Conservation (phyloP, 2,329 filamentous ascomycete species). For the Epichloe aotearoae region DNA sequence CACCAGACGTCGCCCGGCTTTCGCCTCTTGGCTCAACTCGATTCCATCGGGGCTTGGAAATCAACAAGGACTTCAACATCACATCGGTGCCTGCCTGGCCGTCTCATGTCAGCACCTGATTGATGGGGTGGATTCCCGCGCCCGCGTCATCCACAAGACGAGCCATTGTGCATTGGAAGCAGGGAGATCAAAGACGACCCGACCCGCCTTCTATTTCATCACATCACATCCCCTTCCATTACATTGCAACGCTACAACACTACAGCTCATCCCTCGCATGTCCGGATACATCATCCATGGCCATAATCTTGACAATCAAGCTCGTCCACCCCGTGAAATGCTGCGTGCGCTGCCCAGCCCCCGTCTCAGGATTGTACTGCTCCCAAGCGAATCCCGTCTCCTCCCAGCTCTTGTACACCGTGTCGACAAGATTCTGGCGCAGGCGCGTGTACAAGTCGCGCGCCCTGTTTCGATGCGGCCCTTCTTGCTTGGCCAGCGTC, state of each 20-base stretch:
- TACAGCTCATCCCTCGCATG: constrained; percentile 35
- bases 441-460: constrained; percentile 62
- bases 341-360: constrained; percentile 85
- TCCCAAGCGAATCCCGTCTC: constrained; percentile 97
- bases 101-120: too few species aligned
- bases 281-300: constrained; percentile 60
- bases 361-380: constrained; percentile 91
- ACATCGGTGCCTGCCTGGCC: too few species aligned
- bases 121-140: too few species aligned
- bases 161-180: too few species aligned
- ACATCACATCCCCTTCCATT: too few species aligned
- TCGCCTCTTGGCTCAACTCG: too few species aligned
- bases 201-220: too few species aligned
- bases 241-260: not conserved
- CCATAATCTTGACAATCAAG: constrained; percentile 93
- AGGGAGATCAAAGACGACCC: too few species aligned
- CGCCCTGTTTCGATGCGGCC: constrained; percentile 57
- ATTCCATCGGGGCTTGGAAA: too few species aligned
- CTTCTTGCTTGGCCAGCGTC: constrained; percentile 51
- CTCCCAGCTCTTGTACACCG: constrained; percentile 77
- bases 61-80: too few species aligned
- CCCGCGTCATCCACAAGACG: too few species aligned
- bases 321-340: constrained; percentile 99
- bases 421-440: constrained; percentile 74
- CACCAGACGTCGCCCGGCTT: too few species aligned